A percentile compares a stretch with the other conserved stretches of the same genome.
These are phyloP conservation scores for Thermochaetoides dissita DNA, from an alignment of 2,329 filamentous ascomycete species.

Conservation along the genomic window DNA sequence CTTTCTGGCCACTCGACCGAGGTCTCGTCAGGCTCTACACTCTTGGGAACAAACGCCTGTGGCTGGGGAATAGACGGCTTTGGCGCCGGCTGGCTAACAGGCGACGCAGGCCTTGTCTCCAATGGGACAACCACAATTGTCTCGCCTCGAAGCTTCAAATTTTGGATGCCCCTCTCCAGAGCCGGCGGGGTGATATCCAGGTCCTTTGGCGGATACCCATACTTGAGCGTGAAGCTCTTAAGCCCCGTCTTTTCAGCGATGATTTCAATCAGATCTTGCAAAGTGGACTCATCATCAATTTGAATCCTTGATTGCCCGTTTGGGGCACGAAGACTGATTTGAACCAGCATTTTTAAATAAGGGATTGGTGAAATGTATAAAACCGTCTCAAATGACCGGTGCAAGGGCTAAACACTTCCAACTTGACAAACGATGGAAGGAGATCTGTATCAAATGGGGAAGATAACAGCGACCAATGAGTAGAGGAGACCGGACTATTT, in stretches of 20 bases:
- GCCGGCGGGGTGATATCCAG: conserved; percentile 42
- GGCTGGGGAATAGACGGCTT: conserved; percentile 9
- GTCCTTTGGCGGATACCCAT: conserved; percentile 65
- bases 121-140: conserved; percentile 35
- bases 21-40: conserved; percentile 27
- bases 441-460: too few species aligned
- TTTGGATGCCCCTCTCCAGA: conserved; percentile 32
- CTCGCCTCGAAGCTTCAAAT: conserved; percentile 34
- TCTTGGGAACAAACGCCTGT: conserved; percentile 19
- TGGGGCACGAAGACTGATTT: conserved; percentile 62
- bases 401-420: too few species aligned
- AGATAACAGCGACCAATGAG: too few species aligned
- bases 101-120: conserved; percentile 16
- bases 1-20: conserved; percentile 35
- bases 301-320: conserved; percentile 57
- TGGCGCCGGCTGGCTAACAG: conserved; percentile 7
- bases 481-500: too few species aligned
- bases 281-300: conserved; percentile 53
- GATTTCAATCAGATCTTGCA: conserved; percentile 44
- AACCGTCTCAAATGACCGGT: too few species aligned
- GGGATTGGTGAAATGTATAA: too few species aligned
- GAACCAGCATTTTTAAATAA: conserved; percentile 34
- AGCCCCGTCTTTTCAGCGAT: conserved; percentile 53
- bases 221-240: conserved; percentile 60
- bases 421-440: too few species aligned